Evolutionary conservation across 2,329 filamentous ascomycete species (phyloP).

Genomic region (Hypoxylon sp.): DNA sequence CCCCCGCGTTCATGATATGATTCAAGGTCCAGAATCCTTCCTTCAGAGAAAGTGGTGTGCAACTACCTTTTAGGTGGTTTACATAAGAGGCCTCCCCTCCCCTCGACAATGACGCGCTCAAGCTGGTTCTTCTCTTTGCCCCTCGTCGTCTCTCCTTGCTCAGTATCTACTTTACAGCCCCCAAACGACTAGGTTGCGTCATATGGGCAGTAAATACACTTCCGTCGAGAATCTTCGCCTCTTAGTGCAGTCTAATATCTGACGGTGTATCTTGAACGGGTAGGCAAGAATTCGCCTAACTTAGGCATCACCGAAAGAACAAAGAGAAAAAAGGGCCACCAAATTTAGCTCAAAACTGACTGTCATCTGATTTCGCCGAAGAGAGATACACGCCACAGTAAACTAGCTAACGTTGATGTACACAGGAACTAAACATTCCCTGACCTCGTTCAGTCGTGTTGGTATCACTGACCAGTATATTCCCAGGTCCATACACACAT

Average conservation of each 20-base stretch:
- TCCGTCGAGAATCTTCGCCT: background rate
- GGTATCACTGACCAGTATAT: slow-evolving; percentile 18
- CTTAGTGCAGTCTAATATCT: slow-evolving; percentile 3
- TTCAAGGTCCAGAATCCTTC: slow-evolving; percentile 34
- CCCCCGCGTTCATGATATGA: slow-evolving; percentile 27
- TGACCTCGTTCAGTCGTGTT: slow-evolving; percentile 23
- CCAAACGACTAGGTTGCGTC: background rate
- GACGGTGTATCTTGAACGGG: background rate
- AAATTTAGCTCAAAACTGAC: slow-evolving; percentile 13
- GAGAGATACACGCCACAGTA: slow-evolving; percentile 14
- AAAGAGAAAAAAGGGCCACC: background rate
- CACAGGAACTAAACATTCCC: slow-evolving; percentile 27
- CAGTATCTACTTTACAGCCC: background rate
- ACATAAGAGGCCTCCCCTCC: slow-evolving; percentile 42
- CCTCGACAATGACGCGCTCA: background rate
- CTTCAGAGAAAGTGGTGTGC: background rate
- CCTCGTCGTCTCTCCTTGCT: background rate
- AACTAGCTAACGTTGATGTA: slow-evolving; percentile 36
- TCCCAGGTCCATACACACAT: slow-evolving; percentile 30
- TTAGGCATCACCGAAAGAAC: slow-evolving; percentile 1
- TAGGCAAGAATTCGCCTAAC: background rate
- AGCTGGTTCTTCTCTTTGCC: slow-evolving; percentile 14
- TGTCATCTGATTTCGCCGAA: slow-evolving; percentile 26
- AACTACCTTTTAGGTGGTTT: slow-evolving; percentile 1
- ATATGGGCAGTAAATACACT: slow-evolving; percentile 9